phyloP scores from a whole-genome alignment of 208 protist genomes.

The Trypanosoma scelopori region DNA sequence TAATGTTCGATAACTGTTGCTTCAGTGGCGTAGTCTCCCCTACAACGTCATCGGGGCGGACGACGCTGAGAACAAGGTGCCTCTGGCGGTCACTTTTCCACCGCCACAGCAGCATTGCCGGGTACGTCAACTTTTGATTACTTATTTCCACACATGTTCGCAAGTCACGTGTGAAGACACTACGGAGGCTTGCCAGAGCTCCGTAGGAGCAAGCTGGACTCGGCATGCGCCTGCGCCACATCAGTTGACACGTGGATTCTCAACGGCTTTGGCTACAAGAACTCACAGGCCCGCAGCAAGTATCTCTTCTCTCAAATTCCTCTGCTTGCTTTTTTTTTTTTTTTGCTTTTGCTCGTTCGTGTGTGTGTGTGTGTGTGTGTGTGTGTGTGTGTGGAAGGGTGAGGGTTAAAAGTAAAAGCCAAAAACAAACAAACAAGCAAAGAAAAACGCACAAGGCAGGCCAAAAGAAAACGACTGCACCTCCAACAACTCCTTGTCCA shows the following conservation, averaged over 20 bases:
- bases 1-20: background rate
- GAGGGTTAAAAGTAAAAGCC: background rate
- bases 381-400: background rate
- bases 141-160: conserved; percentile 51
- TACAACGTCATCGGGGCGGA: conserved; percentile 22
- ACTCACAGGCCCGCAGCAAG: background rate
- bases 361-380: background rate
- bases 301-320: background rate
- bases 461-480: no score
- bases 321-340: conserved; percentile 9
- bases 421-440: background rate
- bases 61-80: conserved; percentile 62
- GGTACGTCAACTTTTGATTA: conserved; percentile 29
- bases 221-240: conserved; percentile 20
- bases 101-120: conserved; percentile 61
- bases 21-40: background rate
- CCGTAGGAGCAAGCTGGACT: background rate
- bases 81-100: conserved; percentile 51
- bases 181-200: conserved; percentile 1
- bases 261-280: background rate
- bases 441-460: background rate
- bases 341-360: conserved; percentile 8
- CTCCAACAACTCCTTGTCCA: no score
- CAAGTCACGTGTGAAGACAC: conserved; percentile 59
- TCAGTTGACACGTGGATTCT: background rate